These are phyloP conservation scores for Fusarium penzigii DNA, from an alignment of 2,329 filamentous ascomycete genomes.

Conservation along the genomic window DNA sequence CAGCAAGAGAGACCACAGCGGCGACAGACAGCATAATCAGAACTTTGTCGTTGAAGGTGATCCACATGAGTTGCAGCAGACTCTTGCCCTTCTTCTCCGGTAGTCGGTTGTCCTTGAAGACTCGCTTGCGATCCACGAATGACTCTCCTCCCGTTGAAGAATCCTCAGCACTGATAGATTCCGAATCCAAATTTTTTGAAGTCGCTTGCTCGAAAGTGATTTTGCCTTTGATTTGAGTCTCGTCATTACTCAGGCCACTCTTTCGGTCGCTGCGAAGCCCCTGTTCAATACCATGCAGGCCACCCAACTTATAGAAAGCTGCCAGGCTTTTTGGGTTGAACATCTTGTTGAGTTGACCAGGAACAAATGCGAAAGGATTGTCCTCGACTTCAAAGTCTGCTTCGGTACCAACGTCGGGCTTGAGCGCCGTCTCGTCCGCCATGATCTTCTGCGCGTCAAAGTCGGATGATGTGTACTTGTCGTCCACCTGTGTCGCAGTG, in stretches of 20 bases:
- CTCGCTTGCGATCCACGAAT: slow-evolving; percentile 66
- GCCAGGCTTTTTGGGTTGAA: slow-evolving; percentile 85
- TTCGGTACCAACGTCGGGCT: slow-evolving; percentile 75
- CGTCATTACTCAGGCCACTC: slow-evolving; percentile 76
- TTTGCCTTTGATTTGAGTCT: slow-evolving; percentile 62
- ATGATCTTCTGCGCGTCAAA: slow-evolving; percentile 57
- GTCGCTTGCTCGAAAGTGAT: slow-evolving; percentile 74
- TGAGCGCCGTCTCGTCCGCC: slow-evolving; percentile 68
- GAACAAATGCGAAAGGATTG: slow-evolving; percentile 84
- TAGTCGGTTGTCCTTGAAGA: slow-evolving; percentile 71
- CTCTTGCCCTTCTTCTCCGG: slow-evolving; percentile 75
- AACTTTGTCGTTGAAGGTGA: slow-evolving; percentile 83
- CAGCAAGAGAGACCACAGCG: slow-evolving; percentile 70
- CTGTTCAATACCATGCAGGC: slow-evolving; percentile 74
- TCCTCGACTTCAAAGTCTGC: slow-evolving; percentile 73
- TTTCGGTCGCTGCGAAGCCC: slow-evolving; percentile 73
- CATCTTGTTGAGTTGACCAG: slow-evolving; percentile 82
- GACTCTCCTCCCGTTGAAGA: slow-evolving; percentile 24
- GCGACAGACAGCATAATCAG: slow-evolving; percentile 71
- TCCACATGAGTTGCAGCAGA: slow-evolving; percentile 74
- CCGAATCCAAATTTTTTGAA: slow-evolving; percentile 35
- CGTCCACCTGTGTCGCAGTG: slow-evolving; percentile 44
- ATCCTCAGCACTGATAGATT: slow-evolving; percentile 30
- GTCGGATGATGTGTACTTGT: slow-evolving; percentile 37
- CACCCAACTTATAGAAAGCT: slow-evolving; percentile 80